Evolutionary conservation across 164 flowering plant genomes (phyloP).

Genomic region (Chimonanthus praecox): DNA sequence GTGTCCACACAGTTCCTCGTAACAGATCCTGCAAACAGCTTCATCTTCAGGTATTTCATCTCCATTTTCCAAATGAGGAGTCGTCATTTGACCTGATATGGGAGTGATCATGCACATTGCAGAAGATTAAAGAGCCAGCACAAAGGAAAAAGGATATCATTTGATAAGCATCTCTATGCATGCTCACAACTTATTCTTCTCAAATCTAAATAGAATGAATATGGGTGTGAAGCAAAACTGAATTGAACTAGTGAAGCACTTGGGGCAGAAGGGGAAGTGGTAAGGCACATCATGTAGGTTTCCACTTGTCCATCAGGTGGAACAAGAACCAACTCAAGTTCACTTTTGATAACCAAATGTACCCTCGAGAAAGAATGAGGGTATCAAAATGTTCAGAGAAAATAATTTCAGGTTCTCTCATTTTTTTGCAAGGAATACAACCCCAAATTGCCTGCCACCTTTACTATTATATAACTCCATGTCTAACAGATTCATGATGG

Average conservation of each 20-base stretch:
- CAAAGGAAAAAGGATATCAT: background rate
- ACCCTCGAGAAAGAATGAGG: background rate
- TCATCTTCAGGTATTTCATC: constrained; percentile 95
- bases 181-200: background rate
- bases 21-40: constrained; percentile 84
- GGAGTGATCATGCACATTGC: constrained; percentile 8
- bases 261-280: background rate
- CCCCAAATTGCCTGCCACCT: too few species aligned
- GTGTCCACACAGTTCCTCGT: constrained; percentile 49
- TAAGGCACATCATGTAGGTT: background rate
- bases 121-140: background rate
- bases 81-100: constrained; percentile 45
- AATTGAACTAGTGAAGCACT: background rate
- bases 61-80: constrained; percentile 30
- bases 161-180: background rate
- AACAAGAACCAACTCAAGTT: background rate
- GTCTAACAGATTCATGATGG: too few species aligned
- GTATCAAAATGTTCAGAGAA: background rate
- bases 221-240: background rate
- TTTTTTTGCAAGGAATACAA: too few species aligned
- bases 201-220: background rate
- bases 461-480: too few species aligned
- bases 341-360: background rate
- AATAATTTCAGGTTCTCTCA: too few species aligned
- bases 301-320: background rate